Base-by-base conservation (phyloP, 495 filamentous ascomycete genomes). In the Aspergillus leporis region DNA sequence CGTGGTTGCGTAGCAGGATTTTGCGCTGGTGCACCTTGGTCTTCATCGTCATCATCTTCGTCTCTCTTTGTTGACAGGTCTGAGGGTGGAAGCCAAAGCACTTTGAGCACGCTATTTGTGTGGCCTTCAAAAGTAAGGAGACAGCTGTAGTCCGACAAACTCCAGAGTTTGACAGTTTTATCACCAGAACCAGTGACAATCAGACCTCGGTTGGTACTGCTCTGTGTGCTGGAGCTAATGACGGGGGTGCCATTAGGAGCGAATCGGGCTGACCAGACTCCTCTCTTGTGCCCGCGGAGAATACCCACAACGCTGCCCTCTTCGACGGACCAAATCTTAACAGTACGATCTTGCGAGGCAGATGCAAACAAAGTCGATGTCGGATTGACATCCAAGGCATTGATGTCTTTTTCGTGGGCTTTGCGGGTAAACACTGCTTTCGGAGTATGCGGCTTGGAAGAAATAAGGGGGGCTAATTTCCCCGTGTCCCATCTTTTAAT, bases 391-490 rank as follows among this genome's bases (percentile, higher is more conserved):
- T 94, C 91, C 18, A 99, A 78, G 5, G 94, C 91, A 63, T 99
- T 99, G 76, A 99, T 99, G 62, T 99, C 94, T 64, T 98, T 99
- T 58, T 99, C 94, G 71, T 99, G 94, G 2, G 94, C 95, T 73
- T 96, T 90, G 34, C 93, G 83, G 5, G 93, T 97, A 63, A 91
- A 95, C 16, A 83, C 64, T 7, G 91, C 86, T 64, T 83, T 81
- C 40, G 73, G 64, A 18, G 67, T 64, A 56, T 78, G 76, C 47
- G 74, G 63, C 64, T 78, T 72, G 6, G 64, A 67, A 12, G 69
- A 64, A 46, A 72, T 73, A 14, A 74, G 66, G 28, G 63, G 74
- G 46, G 67, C 73, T 61, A 65, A 74, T 56, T 73, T 81, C 48
- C 76, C 82, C 48, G 90, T 84, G 55, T 92, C 87, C 87, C 94